These are phyloP conservation scores for Kwoniella bestiolae DNA, from an alignment of 768 basidiomycete genomes.

Conservation along the genomic window DNA sequence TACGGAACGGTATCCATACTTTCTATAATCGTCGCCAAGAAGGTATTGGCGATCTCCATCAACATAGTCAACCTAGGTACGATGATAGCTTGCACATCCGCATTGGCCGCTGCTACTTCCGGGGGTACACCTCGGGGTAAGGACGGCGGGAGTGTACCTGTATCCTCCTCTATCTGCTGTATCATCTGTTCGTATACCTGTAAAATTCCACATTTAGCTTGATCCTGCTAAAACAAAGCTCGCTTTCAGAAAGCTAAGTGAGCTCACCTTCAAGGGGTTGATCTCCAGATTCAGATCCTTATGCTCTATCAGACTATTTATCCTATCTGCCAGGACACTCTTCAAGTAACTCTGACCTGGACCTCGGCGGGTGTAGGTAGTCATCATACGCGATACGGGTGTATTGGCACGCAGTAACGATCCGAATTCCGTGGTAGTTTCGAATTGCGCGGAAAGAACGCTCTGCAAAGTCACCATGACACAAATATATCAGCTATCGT, in stretches of 20 bases:
- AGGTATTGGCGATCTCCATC: conserved; percentile 99
- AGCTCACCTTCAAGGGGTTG: conserved; percentile 88
- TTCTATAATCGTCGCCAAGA: conserved; percentile 95
- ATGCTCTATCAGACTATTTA: conserved; percentile 98
- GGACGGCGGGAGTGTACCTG: conserved; percentile 85
- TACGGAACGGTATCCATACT: conserved; percentile 98
- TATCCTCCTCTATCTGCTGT: conserved; percentile 97
- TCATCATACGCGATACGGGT: conserved; percentile 99
- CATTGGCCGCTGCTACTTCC: conserved; percentile 89
- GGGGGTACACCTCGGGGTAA: conserved; percentile 91
- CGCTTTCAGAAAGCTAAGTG: background rate
- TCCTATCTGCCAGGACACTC: conserved; percentile 93
- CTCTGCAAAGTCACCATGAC: conserved; percentile 69
- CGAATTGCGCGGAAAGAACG: conserved; percentile 97
- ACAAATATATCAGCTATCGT: background rate
- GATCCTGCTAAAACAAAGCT: background rate
- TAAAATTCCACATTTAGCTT: background rate
- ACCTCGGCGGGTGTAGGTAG: conserved; percentile 97
- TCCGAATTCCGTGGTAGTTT: conserved; percentile 98
- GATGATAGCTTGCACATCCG: conserved; percentile 97
- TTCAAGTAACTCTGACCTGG: conserved; percentile 99
- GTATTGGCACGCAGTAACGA: conserved; percentile 97
- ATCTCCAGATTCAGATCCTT: conserved; percentile 99
- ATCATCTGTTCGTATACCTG: conserved; percentile 99
- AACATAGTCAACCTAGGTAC: conserved; percentile 96